A percentile compares a stretch with the other conserved stretches of the same genome.
phyloP scores from a whole-genome alignment of 176 grass and related monocot genomes.

The Hordeum vulgare region MorexV3_pseudomolecules_assembly NC_058523.1:538634575-538635074 shows the following conservation, averaged over 20 bases:
- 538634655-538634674: neutral
- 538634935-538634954: neutral
- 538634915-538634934: conserved; percentile 8
- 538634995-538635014: neutral
- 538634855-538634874: no score
- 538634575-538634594: neutral
- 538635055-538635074: neutral
- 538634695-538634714: no score
- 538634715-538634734: no score
- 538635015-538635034: neutral
- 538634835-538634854: no score
- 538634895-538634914: neutral
- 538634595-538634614: neutral
- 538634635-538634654: neutral
- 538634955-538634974: neutral
- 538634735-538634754: no score
- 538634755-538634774: neutral
- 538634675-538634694: neutral
- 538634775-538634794: no score
- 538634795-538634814: no score
- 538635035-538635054: conserved; percentile 9
- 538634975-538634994: conserved; percentile 2
- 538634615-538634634: neutral
- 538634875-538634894: neutral
- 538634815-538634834: no score